Evolutionary conservation across 1,284 basidiomycete genomes (phyloP).

Genomic region (Uromyces viciae-fabae): DNA sequence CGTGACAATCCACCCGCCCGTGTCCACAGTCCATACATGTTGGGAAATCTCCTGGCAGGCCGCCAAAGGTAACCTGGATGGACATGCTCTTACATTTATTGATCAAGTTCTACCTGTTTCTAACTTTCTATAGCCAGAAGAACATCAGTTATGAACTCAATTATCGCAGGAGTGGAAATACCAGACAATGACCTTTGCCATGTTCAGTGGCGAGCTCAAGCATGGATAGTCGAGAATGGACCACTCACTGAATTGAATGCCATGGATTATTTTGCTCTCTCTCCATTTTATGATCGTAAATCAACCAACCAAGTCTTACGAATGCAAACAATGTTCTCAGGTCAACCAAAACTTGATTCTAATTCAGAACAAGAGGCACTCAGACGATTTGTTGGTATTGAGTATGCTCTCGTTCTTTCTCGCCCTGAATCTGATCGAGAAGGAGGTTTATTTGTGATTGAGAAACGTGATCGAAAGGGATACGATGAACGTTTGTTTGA

Average conservation of each 20-base stretch:
- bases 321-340: constrained; percentile 65
- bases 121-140: neutral
- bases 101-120: neutral
- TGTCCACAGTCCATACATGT: too few relatives aligned
- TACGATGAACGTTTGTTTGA: constrained; percentile 67
- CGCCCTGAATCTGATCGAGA: constrained; percentile 60
- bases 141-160: constrained; percentile 15
- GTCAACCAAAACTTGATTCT: constrained; percentile 55
- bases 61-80: too few relatives aligned
- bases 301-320: constrained; percentile 80
- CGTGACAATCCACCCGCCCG: too few relatives aligned
- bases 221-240: constrained; percentile 49
- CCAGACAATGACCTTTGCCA: constrained; percentile 46
- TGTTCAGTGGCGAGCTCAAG: constrained; percentile 50
- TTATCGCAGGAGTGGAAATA: constrained; percentile 26
- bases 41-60: too few relatives aligned
- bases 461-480: constrained; percentile 73
- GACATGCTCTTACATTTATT: too few relatives aligned
- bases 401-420: constrained; percentile 74
- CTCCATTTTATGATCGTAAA: constrained; percentile 84
- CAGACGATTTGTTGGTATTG: constrained; percentile 75
- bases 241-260: constrained; percentile 61
- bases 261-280: constrained; percentile 76
- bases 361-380: constrained; percentile 32
- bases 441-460: constrained; percentile 70